Evolutionary conservation across 1,139 yeast genomes (phyloP).

Genomic region (Geotrichum restrictum): DNA sequence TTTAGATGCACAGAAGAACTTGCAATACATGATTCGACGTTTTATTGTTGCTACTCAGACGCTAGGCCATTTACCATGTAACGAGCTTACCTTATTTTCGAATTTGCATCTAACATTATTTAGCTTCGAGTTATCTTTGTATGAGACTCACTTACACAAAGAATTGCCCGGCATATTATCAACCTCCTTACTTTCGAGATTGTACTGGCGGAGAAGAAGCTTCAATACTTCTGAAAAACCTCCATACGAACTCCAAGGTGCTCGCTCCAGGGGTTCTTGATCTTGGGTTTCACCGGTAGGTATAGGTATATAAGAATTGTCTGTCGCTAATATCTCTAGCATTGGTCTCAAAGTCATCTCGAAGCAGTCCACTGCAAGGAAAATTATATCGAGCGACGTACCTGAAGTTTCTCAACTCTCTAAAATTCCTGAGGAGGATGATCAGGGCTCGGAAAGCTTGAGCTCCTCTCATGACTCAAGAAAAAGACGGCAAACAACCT

Average conservation of each 20-base stretch:
- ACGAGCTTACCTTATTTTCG: not conserved
- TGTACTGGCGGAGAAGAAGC: constrained; percentile 13
- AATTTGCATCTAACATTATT: not conserved
- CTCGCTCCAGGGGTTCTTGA: constrained; percentile 13
- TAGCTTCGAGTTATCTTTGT: constrained; percentile 17
- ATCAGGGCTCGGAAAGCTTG: not conserved
- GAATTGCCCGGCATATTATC: constrained; percentile 18
- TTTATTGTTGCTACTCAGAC: constrained; percentile 19
- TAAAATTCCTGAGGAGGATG: not conserved
- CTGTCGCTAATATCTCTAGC: constrained; percentile 2
- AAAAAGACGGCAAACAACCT: not conserved
- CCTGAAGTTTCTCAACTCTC: not conserved
- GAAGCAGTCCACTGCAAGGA: not conserved
- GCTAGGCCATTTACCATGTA: constrained; percentile 16
- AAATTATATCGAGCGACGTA: not conserved
- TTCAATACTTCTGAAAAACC: constrained; percentile 4
- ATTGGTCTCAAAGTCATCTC: constrained; percentile 2
- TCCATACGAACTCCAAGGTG: not conserved
- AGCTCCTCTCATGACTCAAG: not conserved
- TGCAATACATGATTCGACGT: constrained; percentile 12
- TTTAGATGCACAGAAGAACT: constrained; percentile 18
- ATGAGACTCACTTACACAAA: constrained; percentile 21
- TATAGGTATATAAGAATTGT: not conserved
- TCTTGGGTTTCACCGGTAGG: constrained; percentile 15
- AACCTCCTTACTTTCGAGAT: constrained; percentile 21